Base-by-base conservation (phyloP, 176 grass and related monocot species). In the Carex pumila region DNA sequence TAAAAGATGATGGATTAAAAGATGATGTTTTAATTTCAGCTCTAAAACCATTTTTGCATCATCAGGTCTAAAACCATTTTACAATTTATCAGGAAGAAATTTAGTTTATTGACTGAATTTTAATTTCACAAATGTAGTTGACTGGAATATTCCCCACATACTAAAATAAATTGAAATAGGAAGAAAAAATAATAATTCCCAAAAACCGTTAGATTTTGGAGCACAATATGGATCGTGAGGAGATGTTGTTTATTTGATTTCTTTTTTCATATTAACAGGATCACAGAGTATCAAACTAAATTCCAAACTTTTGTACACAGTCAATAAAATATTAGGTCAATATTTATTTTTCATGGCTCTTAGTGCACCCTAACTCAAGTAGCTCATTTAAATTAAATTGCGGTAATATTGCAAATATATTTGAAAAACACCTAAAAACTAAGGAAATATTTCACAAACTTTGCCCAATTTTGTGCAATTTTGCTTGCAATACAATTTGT, bases 201-300 rank as follows among this genome's bases (percentile, higher is more conserved):
- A 11, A 71, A 71, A 71, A 71, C 67, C 36, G 36, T 71, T 71
- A 71, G 68, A 71, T 71, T 71, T 71, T 71, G 68, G 37, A 71
- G 6, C 18, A n/a, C 39, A 11, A 21, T 45, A 71, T 71, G 37
- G 37, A 71, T 71, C 18, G 36, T 71, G 68, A 41, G 68, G 37
- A 69, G 68, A 45, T 11, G 47, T 19, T 71, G 6, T 71, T 43
- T 49, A 43, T 71, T 45, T 71, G 68, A 21, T 62, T 62, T 25
- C 6, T 61, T 62, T 62, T 62, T 22, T 10, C n/a, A 9, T 22
- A 62, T 25, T 1, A 9, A 62, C n/a, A 25, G 19, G 60, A 62
- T 7, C 34, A 71, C 67, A 71, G 32, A 1, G 6, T 62, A 36
- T 68, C 0, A 69, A 69, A 69, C 34, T 69, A 18, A n/a, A 41